A percentile compares a stretch with the other conserved stretches of the same genome.
These are phyloP conservation scores for Candida saitoana DNA, from an alignment of 805 yeast genomes.

Conservation along the genomic window DNA sequence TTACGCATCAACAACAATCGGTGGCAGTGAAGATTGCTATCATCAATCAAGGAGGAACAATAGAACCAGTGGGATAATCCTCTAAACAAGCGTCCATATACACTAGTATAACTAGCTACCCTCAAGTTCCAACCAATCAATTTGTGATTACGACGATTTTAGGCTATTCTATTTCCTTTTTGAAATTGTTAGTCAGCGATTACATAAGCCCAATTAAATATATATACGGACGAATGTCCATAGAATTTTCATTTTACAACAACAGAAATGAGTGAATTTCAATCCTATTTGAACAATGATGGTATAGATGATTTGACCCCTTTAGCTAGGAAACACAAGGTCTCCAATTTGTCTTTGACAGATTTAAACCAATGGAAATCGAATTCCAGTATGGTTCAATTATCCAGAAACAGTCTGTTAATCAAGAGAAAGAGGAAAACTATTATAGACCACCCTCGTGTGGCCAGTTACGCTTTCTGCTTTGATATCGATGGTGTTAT, in stretches of 20 bases:
- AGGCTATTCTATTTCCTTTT: too few species aligned
- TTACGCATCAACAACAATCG: too few species aligned
- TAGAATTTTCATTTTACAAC: too few species aligned
- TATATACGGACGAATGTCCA: background rate
- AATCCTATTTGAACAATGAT: constrained; percentile 66
- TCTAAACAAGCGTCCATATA: too few species aligned
- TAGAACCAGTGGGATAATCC: too few species aligned
- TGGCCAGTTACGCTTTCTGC: constrained; percentile 83
- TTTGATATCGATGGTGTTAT: constrained; percentile 93
- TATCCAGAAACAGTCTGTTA: constrained; percentile 44
- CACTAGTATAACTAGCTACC: too few species aligned
- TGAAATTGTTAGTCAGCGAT: background rate
- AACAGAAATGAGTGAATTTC: constrained; percentile 24
- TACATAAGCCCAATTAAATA: background rate
- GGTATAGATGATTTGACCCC: constrained; percentile 69
- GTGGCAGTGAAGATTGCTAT: too few species aligned
- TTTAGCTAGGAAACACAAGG: constrained; percentile 55
- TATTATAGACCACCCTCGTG: constrained; percentile 64
- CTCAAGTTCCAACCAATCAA: too few species aligned
- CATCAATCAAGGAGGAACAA: too few species aligned
- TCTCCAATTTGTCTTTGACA: constrained; percentile 62
- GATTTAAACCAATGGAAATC: constrained; percentile 62
- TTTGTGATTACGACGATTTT: too few species aligned
- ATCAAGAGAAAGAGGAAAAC: constrained; percentile 45
- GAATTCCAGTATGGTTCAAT: constrained; percentile 38